Percentiles rank a stretch among this genome's conserved stretches.
Evolutionary conservation across 2,329 filamentous ascomycete genomes (phyloP).

Genomic region (Penicillium sp.): DNA sequence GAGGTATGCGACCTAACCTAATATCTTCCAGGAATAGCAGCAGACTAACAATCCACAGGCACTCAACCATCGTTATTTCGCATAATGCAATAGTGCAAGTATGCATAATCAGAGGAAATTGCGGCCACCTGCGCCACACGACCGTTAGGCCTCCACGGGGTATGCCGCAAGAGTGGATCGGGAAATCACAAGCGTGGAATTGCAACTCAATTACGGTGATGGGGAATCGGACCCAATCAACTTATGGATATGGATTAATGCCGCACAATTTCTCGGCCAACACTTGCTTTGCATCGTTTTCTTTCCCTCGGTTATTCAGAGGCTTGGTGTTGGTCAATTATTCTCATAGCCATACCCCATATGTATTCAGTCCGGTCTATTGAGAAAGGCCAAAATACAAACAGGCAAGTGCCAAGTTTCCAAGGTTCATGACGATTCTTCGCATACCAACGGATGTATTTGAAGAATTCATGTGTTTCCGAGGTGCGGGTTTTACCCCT

Average conservation of each 20-base stretch:
- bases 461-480: background rate
- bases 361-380: background rate
- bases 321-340: background rate
- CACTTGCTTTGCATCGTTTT: background rate
- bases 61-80: slow-evolving; percentile 43
- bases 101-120: background rate
- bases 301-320: background rate
- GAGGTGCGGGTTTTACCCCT: background rate
- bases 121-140: slow-evolving; percentile 9
- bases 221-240: background rate
- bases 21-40: slow-evolving; percentile 1
- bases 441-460: background rate
- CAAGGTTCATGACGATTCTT: background rate
- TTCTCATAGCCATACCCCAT: background rate
- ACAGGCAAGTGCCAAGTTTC: background rate
- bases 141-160: background rate
- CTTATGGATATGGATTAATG: background rate
- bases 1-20: slow-evolving; percentile 50
- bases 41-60: slow-evolving; percentile 31
- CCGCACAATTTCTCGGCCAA: background rate
- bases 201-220: slow-evolving; percentile 1
- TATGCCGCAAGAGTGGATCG: slow-evolving; percentile 6
- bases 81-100: background rate
- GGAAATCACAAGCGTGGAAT: slow-evolving; percentile 2
- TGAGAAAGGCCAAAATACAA: background rate